Evolutionary conservation across 768 basidiomycete species (phyloP).

Genomic region (Calocera cornea): DNA sequence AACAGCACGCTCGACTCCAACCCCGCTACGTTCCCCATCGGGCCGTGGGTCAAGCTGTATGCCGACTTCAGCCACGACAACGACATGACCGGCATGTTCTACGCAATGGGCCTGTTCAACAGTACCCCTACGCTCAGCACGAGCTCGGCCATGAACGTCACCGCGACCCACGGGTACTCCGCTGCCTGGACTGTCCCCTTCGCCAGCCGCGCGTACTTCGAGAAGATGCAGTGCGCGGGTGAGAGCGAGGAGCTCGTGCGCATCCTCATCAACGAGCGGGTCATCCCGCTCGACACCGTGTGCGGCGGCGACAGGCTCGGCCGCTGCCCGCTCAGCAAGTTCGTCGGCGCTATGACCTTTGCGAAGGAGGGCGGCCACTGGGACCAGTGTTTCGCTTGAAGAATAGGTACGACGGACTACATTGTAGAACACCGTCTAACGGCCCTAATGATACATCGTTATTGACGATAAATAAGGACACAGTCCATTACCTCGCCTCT

Average conservation of each 20-base stretch:
- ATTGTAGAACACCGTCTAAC: not conserved
- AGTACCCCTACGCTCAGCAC: slow-evolving; percentile 19
- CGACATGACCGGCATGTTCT: slow-evolving; percentile 64
- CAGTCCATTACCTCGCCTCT: not conserved
- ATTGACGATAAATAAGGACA: no score
- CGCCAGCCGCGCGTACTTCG: slow-evolving; percentile 56
- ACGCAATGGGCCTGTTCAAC: slow-evolving; percentile 45
- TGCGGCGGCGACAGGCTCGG: slow-evolving; percentile 42
- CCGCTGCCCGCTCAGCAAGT: slow-evolving; percentile 49
- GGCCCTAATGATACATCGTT: not conserved
- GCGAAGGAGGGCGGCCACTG: slow-evolving; percentile 54
- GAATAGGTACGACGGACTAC: not conserved
- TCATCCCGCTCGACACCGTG: slow-evolving; percentile 45
- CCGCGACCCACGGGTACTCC: slow-evolving; percentile 10
- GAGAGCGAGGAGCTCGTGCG: slow-evolving; percentile 40
- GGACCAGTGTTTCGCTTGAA: slow-evolving; percentile 23
- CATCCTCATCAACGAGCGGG: slow-evolving; percentile 63
- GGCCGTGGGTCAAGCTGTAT: slow-evolving; percentile 30
- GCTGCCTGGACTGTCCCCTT: slow-evolving; percentile 58
- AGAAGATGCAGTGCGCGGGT: slow-evolving; percentile 42
- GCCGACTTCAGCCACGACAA: slow-evolving; percentile 82
- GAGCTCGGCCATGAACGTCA: not conserved
- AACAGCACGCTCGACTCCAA: slow-evolving; percentile 56
- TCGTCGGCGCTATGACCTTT: slow-evolving; percentile 59
- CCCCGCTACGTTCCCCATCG: slow-evolving; percentile 55